Evolutionary conservation across 1,139 yeast genomes (phyloP), one percentile per base, ranked within the genome.

Genomic region (Geotrichum carabidarum): DNA sequence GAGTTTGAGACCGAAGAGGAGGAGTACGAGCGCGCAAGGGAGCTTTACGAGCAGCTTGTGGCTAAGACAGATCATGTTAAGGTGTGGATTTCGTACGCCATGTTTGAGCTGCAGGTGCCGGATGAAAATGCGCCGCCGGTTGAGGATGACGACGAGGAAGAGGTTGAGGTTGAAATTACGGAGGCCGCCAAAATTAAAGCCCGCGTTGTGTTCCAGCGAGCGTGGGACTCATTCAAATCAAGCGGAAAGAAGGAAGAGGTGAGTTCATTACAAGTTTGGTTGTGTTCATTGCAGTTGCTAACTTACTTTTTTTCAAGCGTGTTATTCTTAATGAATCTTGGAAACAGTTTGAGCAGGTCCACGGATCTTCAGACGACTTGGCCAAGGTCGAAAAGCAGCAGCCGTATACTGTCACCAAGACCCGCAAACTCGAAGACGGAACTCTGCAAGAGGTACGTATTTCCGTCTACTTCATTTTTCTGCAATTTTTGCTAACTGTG

Each of bases 21-120:
- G 53, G 77, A 81, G 53, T 86, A 80, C 61, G 77, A 74, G 0
- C 71, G 72, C 17, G 88, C 90, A 0, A 73, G 95, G 57, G 62
- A 65, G 0, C 63, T 85, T 1, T 83, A 78, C 62, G 76, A 78
- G 50, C 63, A 73, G 15, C 69, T 78, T 15, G 60, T 84, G 8
- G 65, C 65, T 14, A 45, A 63, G 15, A 69, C 74, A 8, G 58
- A 60, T 14, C 67, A 70, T 37, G 74, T 80, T 7, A 71, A 74
- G 47, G 69, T 76, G 1, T 87, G 95, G 93, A 77, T 86, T 8
- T 75, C 83, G 15, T 77, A 74, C 63, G 95, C 95, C 1, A 70
- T 82, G 59, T 85, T 85, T 66, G 96, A 89, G 65, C 73, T 86
- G 1, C 74, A 83, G 1, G 78, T 84, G 2, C 91, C 91, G 2